Conservation (phyloP, 371 early-diverging fungal genomes). For the Conidiobolus incongruus region DNA sequence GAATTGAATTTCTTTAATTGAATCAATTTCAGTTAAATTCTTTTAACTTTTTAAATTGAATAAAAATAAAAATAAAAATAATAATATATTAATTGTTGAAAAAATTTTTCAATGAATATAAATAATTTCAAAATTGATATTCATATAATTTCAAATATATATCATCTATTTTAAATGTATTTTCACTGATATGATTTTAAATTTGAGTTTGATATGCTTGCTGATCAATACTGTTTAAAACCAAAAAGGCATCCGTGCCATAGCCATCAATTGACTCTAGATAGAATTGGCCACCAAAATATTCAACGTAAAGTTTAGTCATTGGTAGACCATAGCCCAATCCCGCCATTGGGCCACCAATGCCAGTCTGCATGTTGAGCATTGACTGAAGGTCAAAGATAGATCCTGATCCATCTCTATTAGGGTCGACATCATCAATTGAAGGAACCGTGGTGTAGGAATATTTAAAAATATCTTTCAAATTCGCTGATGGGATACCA, state of each 20-base stretch:
- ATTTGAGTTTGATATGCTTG: slow-evolving; percentile 18
- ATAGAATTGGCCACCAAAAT: slow-evolving; percentile 82
- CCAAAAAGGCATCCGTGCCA: slow-evolving; percentile 84
- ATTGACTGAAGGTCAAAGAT: slow-evolving; percentile 34
- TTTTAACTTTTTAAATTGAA: too few species aligned
- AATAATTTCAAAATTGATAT: too few species aligned
- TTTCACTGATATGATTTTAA: too few species aligned
- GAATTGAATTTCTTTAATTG: too few species aligned
- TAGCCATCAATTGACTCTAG: slow-evolving; percentile 65
- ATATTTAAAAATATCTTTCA: slow-evolving; percentile 72
- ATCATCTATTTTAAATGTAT: too few species aligned
- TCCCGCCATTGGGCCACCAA: slow-evolving; percentile 67
- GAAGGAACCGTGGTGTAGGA: slow-evolving; percentile 74
- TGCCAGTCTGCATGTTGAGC: slow-evolving; percentile 53
- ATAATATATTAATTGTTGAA: too few species aligned
- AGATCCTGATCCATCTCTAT: too few species aligned
- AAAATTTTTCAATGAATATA: too few species aligned
- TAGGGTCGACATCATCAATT: slow-evolving; percentile 19
- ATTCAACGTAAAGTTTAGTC: slow-evolving; percentile 78
- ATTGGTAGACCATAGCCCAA: slow-evolving; percentile 66
- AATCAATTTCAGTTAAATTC: too few species aligned
- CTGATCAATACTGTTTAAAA: slow-evolving; percentile 53
- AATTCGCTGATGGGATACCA: slow-evolving; percentile 53
- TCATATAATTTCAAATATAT: too few species aligned
- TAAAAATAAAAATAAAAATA: too few species aligned